A percentile compares a stretch with the other conserved stretches of the same genome.
phyloP scores from a whole-genome alignment of 768 basidiomycete genomes.

The Mycena venus region DNA sequence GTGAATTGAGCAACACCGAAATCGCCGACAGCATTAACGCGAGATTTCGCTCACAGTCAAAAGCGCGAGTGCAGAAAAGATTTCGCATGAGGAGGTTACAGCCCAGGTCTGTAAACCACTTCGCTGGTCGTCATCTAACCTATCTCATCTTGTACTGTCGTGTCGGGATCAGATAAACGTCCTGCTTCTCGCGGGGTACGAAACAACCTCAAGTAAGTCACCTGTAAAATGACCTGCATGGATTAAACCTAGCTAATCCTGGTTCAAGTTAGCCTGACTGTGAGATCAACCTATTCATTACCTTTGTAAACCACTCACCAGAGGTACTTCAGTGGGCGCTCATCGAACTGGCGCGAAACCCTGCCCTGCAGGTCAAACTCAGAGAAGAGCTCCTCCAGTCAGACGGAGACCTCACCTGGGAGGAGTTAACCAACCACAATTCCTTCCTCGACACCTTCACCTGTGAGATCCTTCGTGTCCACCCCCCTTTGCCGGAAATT shows the following conservation, averaged over 20 bases:
- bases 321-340: slow-evolving; percentile 45
- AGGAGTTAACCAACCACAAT: slow-evolving; percentile 18
- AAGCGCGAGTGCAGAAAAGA: not conserved
- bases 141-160: not conserved
- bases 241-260: not conserved
- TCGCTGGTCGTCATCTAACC: not conserved
- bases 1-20: not conserved
- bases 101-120: slow-evolving; percentile 1
- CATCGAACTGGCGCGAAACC: slow-evolving; percentile 50
- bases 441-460: slow-evolving; percentile 58
- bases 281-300: not conserved
- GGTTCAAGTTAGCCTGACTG: slow-evolving; percentile 19
- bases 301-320: not conserved
- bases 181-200: slow-evolving; percentile 14
- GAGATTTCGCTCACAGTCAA: not conserved
- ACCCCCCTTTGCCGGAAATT: slow-evolving; percentile 47
- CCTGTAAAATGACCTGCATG: too few relatives aligned
- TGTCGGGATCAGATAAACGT: slow-evolving; percentile 23
- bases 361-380: slow-evolving; percentile 44
- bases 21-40: not conserved
- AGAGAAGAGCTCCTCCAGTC: slow-evolving; percentile 43
- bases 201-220: slow-evolving; percentile 18
- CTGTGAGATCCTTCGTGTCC: slow-evolving; percentile 53
- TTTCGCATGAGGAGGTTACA: slow-evolving; percentile 14
- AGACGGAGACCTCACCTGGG: slow-evolving; percentile 15